Evolutionary conservation across 441 rosid species (phyloP), one percentile per base, ranked within the genome.

Genomic region (Gossypium davidsonii): DNA sequence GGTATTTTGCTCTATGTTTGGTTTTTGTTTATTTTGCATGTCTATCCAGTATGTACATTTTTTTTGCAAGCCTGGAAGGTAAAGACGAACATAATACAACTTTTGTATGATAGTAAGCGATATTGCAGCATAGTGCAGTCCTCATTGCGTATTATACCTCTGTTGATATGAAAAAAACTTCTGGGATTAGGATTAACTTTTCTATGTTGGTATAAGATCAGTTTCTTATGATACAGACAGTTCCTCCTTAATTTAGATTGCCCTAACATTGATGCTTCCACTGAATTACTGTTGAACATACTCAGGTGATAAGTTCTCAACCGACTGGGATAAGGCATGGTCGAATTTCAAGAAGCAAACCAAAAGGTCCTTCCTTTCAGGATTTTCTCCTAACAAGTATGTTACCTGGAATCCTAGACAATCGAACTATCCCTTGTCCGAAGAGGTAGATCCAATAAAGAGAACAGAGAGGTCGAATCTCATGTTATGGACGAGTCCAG

Each of bases 261-360:
- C 56, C 25, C 15, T 37, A 25, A 31, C 34, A 37, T 25, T 18
- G 4, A 51, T 64, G 44, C 14, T 31, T 9, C 34, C 28, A 11
- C 20, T 23, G 3, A 17, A 34, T 10, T 14, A 15, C 67, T 71
- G 11, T 56, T 83, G 56, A 18, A 15, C 60, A 72, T 58, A 14
- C 56, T 64, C 82, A 86, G 92, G 85, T 70, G 90, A 85, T 39
- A 82, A 81, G 61, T 83, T 77, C 74, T 87, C 93, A 31, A 89
- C 84, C 5, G 97, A 90, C 73, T 94, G 94, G 97, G 98, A 94
- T 79, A 90, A 88, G 80, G 95, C 97, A 2, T 94, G 97, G 97
- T 82, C 90, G 51, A 89, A 37, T 57, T 89, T 90, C 88, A 91
- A 62, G 91, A 92, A 89, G 75, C 89, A 80, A 49, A 93, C 97